phyloP scores from a whole-genome alignment of 2,329 filamentous ascomycete genomes.

The Alternaria dauci region DNA sequence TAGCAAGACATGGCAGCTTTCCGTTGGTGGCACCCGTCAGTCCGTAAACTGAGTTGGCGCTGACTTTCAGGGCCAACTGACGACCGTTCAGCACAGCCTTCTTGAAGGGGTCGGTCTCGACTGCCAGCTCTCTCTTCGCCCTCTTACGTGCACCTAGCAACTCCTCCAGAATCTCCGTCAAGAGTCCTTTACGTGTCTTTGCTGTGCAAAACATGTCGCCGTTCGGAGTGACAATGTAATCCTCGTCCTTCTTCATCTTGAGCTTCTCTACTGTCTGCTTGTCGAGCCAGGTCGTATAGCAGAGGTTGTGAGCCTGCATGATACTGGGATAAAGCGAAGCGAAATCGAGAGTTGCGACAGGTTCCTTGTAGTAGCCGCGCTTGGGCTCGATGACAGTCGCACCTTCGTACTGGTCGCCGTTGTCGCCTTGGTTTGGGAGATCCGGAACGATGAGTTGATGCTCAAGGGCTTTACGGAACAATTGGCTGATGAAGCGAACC shows the following conservation, averaged over 20 bases:
- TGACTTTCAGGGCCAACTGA: constrained; percentile 94
- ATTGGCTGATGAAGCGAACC: constrained; percentile 95
- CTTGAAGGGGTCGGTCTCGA: constrained; percentile 94
- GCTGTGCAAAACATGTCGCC: constrained; percentile 90
- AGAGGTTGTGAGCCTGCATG: constrained; percentile 98
- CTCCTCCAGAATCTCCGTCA: constrained; percentile 96
- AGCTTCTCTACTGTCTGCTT: constrained; percentile 79
- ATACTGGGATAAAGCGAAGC: constrained; percentile 98
- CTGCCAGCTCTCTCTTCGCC: constrained; percentile 87
- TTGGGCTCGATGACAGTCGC: constrained; percentile 97
- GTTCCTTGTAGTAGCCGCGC: constrained; percentile 92
- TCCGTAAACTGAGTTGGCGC: constrained; percentile 97
- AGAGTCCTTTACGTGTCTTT: constrained; percentile 87
- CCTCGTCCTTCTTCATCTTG: constrained; percentile 82
- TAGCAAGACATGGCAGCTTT: constrained; percentile 92
- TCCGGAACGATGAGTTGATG: constrained; percentile 96
- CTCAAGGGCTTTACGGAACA: constrained; percentile 93
- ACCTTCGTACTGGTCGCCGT: constrained; percentile 93
- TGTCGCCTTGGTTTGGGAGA: constrained; percentile 68
- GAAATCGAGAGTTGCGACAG: constrained; percentile 97
- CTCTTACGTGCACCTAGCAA: constrained; percentile 89
- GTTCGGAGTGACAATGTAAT: constrained; percentile 96
- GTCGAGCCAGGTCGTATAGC: constrained; percentile 92
- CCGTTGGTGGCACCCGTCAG: constrained; percentile 95
- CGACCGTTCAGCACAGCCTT: constrained; percentile 98